phyloP scores from a whole-genome alignment of 495 filamentous ascomycete species.

The Cryomyces antarcticus region DNA sequence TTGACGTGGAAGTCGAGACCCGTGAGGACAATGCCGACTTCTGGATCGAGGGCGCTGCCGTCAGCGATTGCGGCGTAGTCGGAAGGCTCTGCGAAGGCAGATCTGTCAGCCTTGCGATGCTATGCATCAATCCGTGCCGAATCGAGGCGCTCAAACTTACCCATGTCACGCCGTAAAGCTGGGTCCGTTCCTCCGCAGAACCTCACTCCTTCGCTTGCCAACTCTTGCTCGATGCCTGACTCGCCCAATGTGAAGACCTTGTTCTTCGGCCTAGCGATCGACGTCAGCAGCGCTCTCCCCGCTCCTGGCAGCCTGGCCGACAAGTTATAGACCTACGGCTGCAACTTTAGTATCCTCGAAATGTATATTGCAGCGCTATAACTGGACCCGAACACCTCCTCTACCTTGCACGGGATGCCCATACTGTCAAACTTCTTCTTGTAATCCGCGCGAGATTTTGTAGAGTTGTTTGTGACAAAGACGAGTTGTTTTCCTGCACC shows the following conservation, averaged over 20 bases:
- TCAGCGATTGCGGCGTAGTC: conserved; percentile 63
- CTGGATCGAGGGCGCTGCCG: conserved; percentile 57
- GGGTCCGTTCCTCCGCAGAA: conserved; percentile 85
- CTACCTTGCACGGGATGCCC: conserved; percentile 56
- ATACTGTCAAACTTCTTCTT: conserved; percentile 70
- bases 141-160: too few species aligned
- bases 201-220: conserved; percentile 51
- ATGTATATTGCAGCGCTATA: conserved; percentile 95
- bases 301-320: too few species aligned
- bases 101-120: too few species aligned
- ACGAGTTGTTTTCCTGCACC: conserved; percentile 65
- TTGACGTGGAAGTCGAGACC: conserved; percentile 86
- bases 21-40: conserved; percentile 73
- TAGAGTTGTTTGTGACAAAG: conserved; percentile 98
- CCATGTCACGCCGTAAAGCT: conserved; percentile 50
- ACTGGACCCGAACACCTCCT: conserved; percentile 90
- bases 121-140: too few species aligned
- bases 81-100: conserved; percentile 23
- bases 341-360: conserved; percentile 48
- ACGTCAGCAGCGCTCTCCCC: conserved; percentile 1
- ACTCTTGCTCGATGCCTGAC: conserved; percentile 74
- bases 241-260: conserved; percentile 92
- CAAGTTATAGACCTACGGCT: too few species aligned
- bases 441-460: conserved; percentile 83
- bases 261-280: conserved; percentile 53